Evolutionary conservation across 148 eudicot species (phyloP).

Genomic region (Pharnaceum exiguum): DNA sequence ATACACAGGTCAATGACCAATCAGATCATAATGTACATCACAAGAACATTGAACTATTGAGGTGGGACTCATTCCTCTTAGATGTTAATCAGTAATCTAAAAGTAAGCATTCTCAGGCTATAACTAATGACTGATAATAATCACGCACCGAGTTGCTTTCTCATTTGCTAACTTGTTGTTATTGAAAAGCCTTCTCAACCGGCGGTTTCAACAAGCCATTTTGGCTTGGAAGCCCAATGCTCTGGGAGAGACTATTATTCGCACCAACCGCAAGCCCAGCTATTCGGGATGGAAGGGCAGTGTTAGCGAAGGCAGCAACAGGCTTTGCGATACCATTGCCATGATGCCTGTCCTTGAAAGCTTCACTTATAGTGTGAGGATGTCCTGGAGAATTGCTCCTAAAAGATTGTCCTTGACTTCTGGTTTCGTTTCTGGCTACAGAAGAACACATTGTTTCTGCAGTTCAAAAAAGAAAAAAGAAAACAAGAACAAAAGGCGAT

Average conservation of each 20-base stretch:
- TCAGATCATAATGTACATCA: no score
- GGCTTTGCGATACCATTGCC: constrained; percentile 19
- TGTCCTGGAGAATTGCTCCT: no score
- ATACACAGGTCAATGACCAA: no score
- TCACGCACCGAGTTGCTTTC: no score
- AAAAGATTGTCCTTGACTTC: constrained; percentile 10
- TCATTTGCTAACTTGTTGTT: background rate
- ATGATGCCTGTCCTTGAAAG: constrained; percentile 4
- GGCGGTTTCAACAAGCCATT: constrained; percentile 22
- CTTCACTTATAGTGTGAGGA: no score
- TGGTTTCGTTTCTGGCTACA: constrained; percentile 13
- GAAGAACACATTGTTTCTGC: constrained; percentile 37
- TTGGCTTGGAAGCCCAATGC: background rate
- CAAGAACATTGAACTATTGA: no score
- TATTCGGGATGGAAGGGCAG: constrained; percentile 13
- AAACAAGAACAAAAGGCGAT: background rate
- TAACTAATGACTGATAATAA: no score
- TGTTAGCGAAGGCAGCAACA: constrained; percentile 11
- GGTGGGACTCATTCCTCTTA: no score
- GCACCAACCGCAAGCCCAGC: constrained; percentile 9
- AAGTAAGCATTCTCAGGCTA: no score
- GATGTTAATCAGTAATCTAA: no score
- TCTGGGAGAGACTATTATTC: constrained; percentile 13
- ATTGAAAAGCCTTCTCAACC: constrained; percentile 17
- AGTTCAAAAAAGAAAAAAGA: background rate